Conservation (phyloP, 1,139 yeast genomes). For the Eremothecium gossypii region DNA sequence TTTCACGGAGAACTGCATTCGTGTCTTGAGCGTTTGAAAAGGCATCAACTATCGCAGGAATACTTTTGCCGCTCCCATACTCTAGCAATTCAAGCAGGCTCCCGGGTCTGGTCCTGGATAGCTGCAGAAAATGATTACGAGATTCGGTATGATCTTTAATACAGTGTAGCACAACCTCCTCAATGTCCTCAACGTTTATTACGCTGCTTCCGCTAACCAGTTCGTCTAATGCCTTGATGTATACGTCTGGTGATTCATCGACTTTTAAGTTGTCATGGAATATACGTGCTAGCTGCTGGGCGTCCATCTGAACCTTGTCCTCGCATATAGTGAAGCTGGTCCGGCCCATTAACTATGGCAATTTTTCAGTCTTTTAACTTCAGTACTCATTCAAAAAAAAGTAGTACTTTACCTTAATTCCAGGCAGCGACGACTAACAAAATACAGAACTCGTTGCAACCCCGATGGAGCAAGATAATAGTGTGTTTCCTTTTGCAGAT, state of each 20-base stretch:
- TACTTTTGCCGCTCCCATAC: conserved; percentile 11
- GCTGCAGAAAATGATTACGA: conserved; percentile 11
- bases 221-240: conserved; percentile 4
- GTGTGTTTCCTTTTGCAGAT: conserved; percentile 33
- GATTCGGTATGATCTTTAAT: conserved; percentile 24
- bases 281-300: not conserved
- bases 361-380: no score
- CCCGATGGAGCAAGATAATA: not conserved
- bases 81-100: conserved; percentile 18
- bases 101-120: conserved; percentile 12
- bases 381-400: no score
- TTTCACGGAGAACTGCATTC: conserved; percentile 13
- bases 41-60: conserved; percentile 19
- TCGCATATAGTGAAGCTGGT: not conserved
- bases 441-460: no score
- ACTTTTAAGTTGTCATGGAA: not conserved
- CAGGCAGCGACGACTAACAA: no score
- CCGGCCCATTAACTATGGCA: no score
- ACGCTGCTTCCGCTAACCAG: conserved; percentile 1
- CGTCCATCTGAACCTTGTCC: not conserved
- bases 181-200: conserved; percentile 10
- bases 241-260: conserved; percentile 3
- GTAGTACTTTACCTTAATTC: no score
- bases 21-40: conserved; percentile 16
- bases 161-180: conserved; percentile 19